Evolutionary conservation across 805 yeast species (phyloP), one percentile per base, ranked within the genome.

Genomic region (Myxozyma neotropica): DNA sequence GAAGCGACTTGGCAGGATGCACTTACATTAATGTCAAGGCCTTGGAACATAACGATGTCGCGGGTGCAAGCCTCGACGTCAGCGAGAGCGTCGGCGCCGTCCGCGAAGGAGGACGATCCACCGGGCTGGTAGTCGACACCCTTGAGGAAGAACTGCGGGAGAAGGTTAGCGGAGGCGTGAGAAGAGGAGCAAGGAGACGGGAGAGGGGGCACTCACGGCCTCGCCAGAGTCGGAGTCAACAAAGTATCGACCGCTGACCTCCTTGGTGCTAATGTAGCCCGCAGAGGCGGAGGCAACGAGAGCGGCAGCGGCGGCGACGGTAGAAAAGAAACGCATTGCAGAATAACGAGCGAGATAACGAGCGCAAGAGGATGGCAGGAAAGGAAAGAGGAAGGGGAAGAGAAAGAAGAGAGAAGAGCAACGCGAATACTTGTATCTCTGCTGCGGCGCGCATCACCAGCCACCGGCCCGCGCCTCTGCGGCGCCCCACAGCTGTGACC

Each of bases 41-140:
- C 82, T 74, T 92, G 96, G 72, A 93, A 88, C 27, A 91, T 75
- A 15, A 80, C 77, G 21, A 89, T 83, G 72, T 93, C 98, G 66
- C 97, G 81, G 3, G 92, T 87, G 76, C 98, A 93, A 19, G 73
- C 69, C 12, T 80, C 74, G 2, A 84, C 80, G 68, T 89, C 86
- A 1, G 96, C 86, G 44, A 93, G 77, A 0, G 97, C 96, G 70
- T 93, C 98, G 51, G 70, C 47, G 35, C 65, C 66, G 21, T 44
- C 53, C 33, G 60, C 65, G 46, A 61, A 76, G 24, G 84, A 85
- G 0, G 96, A 85, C 0, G 96, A 86, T 0, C 97, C 98, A 8
- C 97, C 97, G 0, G 97, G 97, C 70, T 93, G 97, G 71, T 92
- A 92, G 72, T 93, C 98, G 1, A 93, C 88, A 19, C 98, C 98